Evolutionary conservation across 495 filamentous ascomycete species (phyloP).

Genomic region (Talaromyces stipitatus): DNA sequence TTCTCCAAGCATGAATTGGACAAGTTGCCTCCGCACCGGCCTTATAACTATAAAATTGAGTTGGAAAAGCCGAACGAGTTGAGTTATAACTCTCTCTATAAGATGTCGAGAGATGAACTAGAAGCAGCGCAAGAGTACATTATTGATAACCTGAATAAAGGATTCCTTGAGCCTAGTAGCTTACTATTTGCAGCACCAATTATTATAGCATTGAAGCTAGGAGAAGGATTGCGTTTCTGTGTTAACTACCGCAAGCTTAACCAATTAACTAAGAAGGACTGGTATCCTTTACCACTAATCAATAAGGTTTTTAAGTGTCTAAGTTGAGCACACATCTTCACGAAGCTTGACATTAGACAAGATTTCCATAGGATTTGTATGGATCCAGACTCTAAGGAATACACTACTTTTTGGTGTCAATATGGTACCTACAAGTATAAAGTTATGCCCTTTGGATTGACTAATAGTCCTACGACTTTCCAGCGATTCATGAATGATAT

Average conservation of each 20-base stretch:
- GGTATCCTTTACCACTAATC: conserved; percentile 38
- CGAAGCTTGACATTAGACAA: conserved; percentile 35
- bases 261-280: conserved; percentile 30
- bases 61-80: neutral
- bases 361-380: conserved; percentile 31
- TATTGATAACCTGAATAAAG: conserved; percentile 12
- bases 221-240: conserved; percentile 29
- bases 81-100: conserved; percentile 13
- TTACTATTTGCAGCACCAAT: conserved; percentile 18
- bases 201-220: conserved; percentile 26
- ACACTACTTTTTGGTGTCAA: conserved; percentile 20
- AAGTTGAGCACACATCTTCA: conserved; percentile 26
- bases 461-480: conserved; percentile 15
- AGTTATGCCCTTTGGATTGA: conserved; percentile 26
- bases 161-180: conserved; percentile 13
- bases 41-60: conserved; percentile 9
- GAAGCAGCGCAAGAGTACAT: conserved; percentile 11
- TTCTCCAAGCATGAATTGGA: neutral
- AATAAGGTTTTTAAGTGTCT: conserved; percentile 28
- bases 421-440: conserved; percentile 22
- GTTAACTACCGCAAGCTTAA: conserved; percentile 40
- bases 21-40: neutral
- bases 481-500: conserved; percentile 23
- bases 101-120: conserved; percentile 18
- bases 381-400: conserved; percentile 12